Base-by-base conservation (phyloP, 2,329 filamentous ascomycete genomes). In the Aspergillus eucalypticola region DNA sequence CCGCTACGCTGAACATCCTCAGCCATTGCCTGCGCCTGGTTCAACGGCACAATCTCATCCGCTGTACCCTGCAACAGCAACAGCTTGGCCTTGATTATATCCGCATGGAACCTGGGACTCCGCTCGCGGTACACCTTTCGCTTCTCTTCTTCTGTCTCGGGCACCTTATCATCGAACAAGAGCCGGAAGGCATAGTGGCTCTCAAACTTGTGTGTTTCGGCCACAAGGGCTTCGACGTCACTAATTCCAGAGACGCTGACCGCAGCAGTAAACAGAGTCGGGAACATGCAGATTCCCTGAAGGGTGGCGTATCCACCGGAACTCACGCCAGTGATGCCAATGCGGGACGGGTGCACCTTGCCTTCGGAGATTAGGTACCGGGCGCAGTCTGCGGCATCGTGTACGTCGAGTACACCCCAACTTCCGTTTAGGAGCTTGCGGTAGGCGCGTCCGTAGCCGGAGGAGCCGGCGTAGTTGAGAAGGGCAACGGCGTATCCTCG, bases 1-100 rank as follows among this genome's bases (percentile, higher is more conserved):
- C 79, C 81, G 2, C 72, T 74, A 8, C 69, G 65, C 54, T 70
- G 70, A 21, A 85, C 74, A n/a, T 77, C 76, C 42, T 73, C 70
- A 8, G 82, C 79, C 70, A 88, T 84, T 55, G 82, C 77, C 32
- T 78, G 73, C 2, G 83, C 83, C 68, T 89, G 86, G 15, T 79
- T 76, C n/a, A 83, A 69, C 0, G 85, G 86, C 15, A 88, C 86
- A 1, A 88, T 80, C 42, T 80, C 81, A 65, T 88, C 86, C 3
- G 73, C 73, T 2, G 77, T 78, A 0, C 86, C 86, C 21, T 87
- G 83, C 5, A 88, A 64, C n/a, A 89, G 71, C 38, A 87, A 69
- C 21, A 88, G 67, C 0, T 84, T 83, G 2, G 80, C 73, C 41
- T 71, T 73, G 56, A 85, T 83, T 55, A 76, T 75, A n/a, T 78